Conservation (phyloP, 176 grass and related monocot species). For the Aegilops tauschii region DNA sequence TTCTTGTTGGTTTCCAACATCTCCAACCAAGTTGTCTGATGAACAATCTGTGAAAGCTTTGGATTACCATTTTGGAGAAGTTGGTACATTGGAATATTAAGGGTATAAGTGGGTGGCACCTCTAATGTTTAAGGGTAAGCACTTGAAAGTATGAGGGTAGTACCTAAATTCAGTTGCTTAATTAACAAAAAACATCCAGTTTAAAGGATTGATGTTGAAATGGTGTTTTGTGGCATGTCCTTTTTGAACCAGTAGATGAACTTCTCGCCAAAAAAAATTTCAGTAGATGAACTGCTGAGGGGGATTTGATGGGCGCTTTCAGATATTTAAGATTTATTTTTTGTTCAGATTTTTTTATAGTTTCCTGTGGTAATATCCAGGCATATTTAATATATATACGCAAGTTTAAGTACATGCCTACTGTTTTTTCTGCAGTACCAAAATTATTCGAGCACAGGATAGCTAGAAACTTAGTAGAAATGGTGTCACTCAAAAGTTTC, state of each 20-base stretch:
- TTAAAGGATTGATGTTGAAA: no score
- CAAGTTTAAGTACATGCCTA: not conserved
- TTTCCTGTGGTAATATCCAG: not conserved
- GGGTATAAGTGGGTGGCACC: no score
- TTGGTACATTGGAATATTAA: no score
- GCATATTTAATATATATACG: not conserved
- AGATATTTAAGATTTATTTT: not conserved
- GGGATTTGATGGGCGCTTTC: not conserved
- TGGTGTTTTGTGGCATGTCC: not conserved
- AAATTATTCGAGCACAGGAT: not conserved
- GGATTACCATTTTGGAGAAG: no score
- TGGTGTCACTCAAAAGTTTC: not conserved
- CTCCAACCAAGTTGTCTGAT: no score
- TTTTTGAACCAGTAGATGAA: not conserved
- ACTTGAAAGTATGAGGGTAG: not conserved
- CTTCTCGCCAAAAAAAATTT: not conserved
- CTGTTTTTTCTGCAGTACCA: not conserved
- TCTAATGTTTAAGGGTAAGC: not conserved
- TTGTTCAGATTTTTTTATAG: not conserved
- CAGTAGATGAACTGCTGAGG: not conserved
- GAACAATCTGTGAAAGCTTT: no score
- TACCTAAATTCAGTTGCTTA: not conserved
- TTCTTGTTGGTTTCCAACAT: no score
- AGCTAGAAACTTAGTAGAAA: not conserved
- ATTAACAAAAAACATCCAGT: no score